Base-by-base conservation (phyloP, 2,329 filamentous ascomycete species). In the Arthroderma sp. region DNA sequence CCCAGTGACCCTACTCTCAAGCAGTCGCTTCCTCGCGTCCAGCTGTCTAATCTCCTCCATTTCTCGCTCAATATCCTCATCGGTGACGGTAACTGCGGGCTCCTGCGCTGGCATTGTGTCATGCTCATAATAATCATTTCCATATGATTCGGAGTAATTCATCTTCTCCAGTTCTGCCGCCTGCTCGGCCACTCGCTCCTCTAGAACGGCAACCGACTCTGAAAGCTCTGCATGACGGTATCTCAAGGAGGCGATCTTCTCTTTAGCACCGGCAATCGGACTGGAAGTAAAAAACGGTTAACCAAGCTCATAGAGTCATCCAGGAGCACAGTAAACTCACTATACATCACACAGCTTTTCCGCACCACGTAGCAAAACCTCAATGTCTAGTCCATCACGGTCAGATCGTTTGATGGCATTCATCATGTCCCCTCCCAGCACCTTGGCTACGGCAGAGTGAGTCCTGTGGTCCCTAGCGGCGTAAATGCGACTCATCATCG, bases 311-410 rank as follows among this genome's bases (percentile, higher is more conserved):
- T 36, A 22, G 9, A 10, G 27, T 22, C 36, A 22, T 8, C 8
- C 9, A 38, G 3, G 22, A 47, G 40, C 10, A 6, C 43, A 43
- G 32, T 5, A 36, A 6, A 65, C 73, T 49, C 62, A 78, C 75
- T 95, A 96, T 29, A 95, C 88, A 38, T 75, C 75, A 54, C 87
- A 88, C 29, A 96, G 74, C 69, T 87, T 94, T 69, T 95, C 87
- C 0, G 88, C 89, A 1, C 89, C 88, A 43, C 77, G 73, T 22
- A 98, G 72, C 29, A 98, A 67, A 1, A 94, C 73, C 56, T 94
- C 85, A 3, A 96, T 80, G 61, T 96, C 85, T 2, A 95, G 73
- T 27, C 93, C 86, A 6, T 80, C 81, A 29, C 69, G 69, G 40
- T 68, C 50, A 6, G 68, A 65, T 47, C 71, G 70, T 46, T 77